These are phyloP conservation scores for Diaporthe australafricana DNA, from an alignment of 2,329 filamentous ascomycete genomes.

Conservation along the genomic window DNA sequence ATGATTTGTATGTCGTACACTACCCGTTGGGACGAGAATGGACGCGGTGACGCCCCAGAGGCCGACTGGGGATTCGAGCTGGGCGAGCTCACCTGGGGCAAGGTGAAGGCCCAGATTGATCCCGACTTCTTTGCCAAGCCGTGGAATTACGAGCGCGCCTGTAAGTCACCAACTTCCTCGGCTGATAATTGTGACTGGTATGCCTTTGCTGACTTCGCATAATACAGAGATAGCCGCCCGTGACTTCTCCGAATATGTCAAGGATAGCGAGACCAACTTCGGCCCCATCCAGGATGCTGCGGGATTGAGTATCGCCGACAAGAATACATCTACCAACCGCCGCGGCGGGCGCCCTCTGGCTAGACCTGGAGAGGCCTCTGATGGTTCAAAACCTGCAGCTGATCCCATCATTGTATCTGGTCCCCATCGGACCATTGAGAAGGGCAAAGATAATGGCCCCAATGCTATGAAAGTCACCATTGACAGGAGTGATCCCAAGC, in stretches of 20 bases:
- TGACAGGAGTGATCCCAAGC: neutral
- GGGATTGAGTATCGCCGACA: neutral
- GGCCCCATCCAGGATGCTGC: constrained; percentile 30
- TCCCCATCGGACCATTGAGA: neutral
- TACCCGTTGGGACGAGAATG: constrained; percentile 29
- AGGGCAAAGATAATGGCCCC: neutral
- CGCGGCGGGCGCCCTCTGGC: neutral
- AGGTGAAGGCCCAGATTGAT: constrained; percentile 34
- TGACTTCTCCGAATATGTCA: constrained; percentile 34
- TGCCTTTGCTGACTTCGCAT: neutral
- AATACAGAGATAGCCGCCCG: constrained; percentile 30
- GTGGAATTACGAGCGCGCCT: constrained; percentile 36
- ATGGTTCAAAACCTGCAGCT: neutral
- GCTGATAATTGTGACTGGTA: no score
- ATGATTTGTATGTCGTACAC: constrained; percentile 34
- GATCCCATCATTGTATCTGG: constrained; percentile 13
- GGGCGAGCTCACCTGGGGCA: constrained; percentile 33
- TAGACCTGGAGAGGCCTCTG: neutral
- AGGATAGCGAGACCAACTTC: constrained; percentile 27
- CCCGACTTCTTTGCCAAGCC: constrained; percentile 32
- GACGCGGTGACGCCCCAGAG: constrained; percentile 8
- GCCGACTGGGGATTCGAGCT: constrained; percentile 31
- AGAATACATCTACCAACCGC: neutral
- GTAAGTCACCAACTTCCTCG: neutral
- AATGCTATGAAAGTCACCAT: neutral